Conservation (phyloP, 2,329 filamentous ascomycete genomes). For the Huntiella bhutanensis region DNA sequence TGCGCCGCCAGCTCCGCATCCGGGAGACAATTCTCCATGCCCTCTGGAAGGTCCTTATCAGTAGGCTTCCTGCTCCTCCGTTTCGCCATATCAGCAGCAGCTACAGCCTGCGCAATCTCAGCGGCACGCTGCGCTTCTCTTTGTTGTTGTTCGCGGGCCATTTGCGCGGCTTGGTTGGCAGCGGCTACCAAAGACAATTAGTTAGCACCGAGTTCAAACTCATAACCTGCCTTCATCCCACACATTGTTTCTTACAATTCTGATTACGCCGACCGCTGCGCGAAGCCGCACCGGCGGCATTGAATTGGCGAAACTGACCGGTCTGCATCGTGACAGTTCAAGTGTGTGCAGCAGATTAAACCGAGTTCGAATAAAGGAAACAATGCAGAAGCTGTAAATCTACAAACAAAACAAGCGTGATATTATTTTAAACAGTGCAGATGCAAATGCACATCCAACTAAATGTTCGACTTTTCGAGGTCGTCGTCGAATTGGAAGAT, state of each 20-base stretch:
- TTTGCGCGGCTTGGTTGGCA: conserved; percentile 21
- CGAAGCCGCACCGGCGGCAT: conserved; percentile 3
- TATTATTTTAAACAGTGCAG: too few relatives aligned
- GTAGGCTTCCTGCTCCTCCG: conserved; percentile 76
- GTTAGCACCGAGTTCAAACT: background rate
- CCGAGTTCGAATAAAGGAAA: background rate
- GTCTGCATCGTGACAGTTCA: conserved; percentile 5
- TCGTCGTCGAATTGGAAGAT: too few relatives aligned
- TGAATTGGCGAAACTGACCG: conserved; percentile 11
- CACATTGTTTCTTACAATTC: conserved; percentile 4
- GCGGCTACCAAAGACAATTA: background rate
- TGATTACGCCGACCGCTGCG: conserved; percentile 7
- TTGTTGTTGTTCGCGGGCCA: conserved; percentile 29
- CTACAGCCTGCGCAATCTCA: conserved; percentile 24
- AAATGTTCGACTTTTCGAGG: too few relatives aligned
- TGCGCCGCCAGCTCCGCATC: conserved; percentile 57
- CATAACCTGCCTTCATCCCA: background rate
- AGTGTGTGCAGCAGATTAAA: background rate
- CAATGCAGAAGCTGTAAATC: too few relatives aligned
- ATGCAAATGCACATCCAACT: too few relatives aligned
- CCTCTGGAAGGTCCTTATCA: conserved; percentile 86
- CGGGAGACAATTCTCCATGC: conserved; percentile 63
- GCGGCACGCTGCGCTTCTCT: conserved; percentile 31
- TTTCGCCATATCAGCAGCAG: conserved; percentile 50
- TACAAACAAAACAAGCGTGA: too few relatives aligned